A percentile compares a stretch with the other conserved stretches of the same genome.
These are phyloP conservation scores for Scheffersomyces stipitis DNA, from an alignment of 805 yeast species.

Conservation along the genomic window DNA sequence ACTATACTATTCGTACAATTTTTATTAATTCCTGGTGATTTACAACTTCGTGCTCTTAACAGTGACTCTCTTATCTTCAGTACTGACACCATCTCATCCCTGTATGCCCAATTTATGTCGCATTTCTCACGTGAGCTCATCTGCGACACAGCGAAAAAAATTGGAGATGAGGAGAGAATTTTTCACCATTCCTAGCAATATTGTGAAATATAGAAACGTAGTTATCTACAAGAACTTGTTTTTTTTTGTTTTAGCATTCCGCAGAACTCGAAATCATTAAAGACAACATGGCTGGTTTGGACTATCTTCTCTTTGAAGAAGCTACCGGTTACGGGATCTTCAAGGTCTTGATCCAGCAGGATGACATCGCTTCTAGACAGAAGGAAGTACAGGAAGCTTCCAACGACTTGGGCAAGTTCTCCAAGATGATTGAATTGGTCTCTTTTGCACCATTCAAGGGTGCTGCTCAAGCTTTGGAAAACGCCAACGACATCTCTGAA, in stretches of 20 bases:
- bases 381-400: constrained; percentile 93
- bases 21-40: too few species aligned
- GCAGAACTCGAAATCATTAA: too few species aligned
- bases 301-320: constrained; percentile 94
- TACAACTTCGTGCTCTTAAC: too few species aligned
- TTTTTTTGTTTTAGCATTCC: too few species aligned
- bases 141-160: too few species aligned
- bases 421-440: constrained; percentile 89
- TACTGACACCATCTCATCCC: too few species aligned
- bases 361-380: constrained; percentile 86
- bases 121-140: background rate
- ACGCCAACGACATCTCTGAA: constrained; percentile 96
- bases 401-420: constrained; percentile 79
- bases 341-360: constrained; percentile 91
- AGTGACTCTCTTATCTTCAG: too few species aligned
- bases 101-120: background rate
- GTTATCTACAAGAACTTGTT: too few species aligned
- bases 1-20: too few species aligned
- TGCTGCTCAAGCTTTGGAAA: constrained; percentile 98
- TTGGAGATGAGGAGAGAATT: background rate
- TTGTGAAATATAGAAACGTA: too few species aligned
- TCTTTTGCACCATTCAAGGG: constrained; percentile 98
- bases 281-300: constrained; percentile 42
- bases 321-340: constrained; percentile 98
- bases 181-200: background rate